Base-by-base conservation (phyloP, 441 rosid species). In the Brassica balearica region DNA sequence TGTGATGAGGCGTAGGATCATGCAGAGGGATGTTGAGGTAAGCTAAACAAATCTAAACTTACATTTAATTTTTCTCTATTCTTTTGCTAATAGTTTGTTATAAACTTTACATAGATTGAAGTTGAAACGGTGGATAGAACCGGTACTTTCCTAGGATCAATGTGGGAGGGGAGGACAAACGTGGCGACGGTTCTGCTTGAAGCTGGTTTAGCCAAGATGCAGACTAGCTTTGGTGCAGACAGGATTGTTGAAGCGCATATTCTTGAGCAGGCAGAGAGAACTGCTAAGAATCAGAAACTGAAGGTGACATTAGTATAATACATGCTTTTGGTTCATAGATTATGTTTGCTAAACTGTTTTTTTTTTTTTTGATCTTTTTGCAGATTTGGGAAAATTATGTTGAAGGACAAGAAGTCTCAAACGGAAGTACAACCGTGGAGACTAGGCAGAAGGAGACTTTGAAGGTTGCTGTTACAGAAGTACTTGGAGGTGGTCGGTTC, bases 11-110 rank as follows among this genome's bases (percentile, higher is more conserved):
- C 85, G 95, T 36, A 90, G 85, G 85, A 91, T 94, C 74, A 87
- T 94, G 93, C 97, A 94, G 88, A 88, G 97, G 81, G 96, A 94
- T 25, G 97, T 92, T 46, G 98, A 92, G 95, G 98, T 94, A 81
- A 38, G 98, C 92, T 79, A 38, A 43, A 74, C 68, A 19, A 15
- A 17, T 4, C 27, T 23, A 23, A 23, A 23, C 27, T 23, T 23
- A 66, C 29, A 79, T 69, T 51, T 34, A 43, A 12, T 12, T 63
- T 75, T 70, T 27, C 64, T 34, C 66, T 83, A 53, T 68, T 78
- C 48, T 58, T 1, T 15, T 41, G 12, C 14, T 70, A 12, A n/a
- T 11, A n/a, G 25, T 51, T 10, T 73, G n/a, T 67, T 15, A 5
- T 6, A 8, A 53, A 10, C 71, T 34, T 55, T 48, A 62, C 65